A percentile compares a stretch with the other conserved stretches of the same genome.
phyloP scores from a whole-genome alignment of 1,284 basidiomycete species.

The Melanopsichium pennsylvanicum region DNA sequence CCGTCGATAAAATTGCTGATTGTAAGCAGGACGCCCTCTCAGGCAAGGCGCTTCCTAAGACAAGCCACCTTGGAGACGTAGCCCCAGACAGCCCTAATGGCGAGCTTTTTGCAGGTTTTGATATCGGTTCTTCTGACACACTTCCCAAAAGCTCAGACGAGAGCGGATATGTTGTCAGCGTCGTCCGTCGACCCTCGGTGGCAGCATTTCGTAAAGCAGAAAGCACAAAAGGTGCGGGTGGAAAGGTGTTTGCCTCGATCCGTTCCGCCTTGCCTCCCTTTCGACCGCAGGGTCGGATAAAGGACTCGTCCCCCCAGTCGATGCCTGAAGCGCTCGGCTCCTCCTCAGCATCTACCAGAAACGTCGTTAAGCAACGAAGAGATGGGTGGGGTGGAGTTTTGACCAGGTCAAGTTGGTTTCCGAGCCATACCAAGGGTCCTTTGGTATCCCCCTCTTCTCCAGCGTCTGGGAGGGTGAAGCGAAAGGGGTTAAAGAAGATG shows the following conservation, averaged over 20 bases:
- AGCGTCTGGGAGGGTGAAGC: background rate
- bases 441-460: constrained; percentile 14
- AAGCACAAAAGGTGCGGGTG: background rate
- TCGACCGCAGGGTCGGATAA: constrained; percentile 19
- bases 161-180: constrained; percentile 1
- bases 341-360: too few relatives aligned
- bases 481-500: constrained; percentile 10
- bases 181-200: constrained; percentile 14
- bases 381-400: constrained; percentile 43
- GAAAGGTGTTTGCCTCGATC: background rate
- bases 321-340: too few relatives aligned
- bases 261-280: constrained; percentile 11
- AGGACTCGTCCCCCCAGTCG: background rate
- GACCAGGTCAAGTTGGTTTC: constrained; percentile 34
- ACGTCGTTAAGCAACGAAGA: constrained; percentile 11
- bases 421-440: constrained; percentile 10
- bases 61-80: constrained; percentile 9
- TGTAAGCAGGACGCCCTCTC: background rate
- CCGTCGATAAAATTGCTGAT: too few relatives aligned
- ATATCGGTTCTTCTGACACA: background rate
- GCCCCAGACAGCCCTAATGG: constrained; percentile 37
- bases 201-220: constrained; percentile 8
- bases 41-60: constrained; percentile 8
- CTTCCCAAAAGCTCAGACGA: background rate
- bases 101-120: constrained; percentile 26